Evolutionary conservation across 176 grass and related monocot genomes (phyloP), one percentile per base, ranked within the genome.

Genomic region (Carex cristatella): DNA sequence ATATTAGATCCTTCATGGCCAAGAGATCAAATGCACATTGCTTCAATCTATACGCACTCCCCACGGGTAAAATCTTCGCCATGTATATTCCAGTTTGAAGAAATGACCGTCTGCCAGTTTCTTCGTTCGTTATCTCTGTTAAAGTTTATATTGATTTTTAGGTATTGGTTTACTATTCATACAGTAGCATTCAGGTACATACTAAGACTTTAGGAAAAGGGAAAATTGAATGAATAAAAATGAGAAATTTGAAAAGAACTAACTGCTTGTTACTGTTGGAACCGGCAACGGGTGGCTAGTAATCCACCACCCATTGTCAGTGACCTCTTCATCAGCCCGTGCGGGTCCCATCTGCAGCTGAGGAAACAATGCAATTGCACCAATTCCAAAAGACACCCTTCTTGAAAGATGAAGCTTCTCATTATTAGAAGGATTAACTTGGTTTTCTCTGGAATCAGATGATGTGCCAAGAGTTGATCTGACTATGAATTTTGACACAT

Each of bases 11-110:
- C 83, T 90, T 93, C 79, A 98, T 83, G 9, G 92, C 91, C 72
- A 94, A 86, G 64, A 98, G 95, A 90, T 98, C 95, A 79, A 98
- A 94, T 30, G 95, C 92, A 11, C 77, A 58, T 78, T 89, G 92
- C 54, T 92, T 94, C 38, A 97, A 77, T 81, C 88, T 75, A 86
- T 93, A 97, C 4, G 89, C 89, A 28, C 87, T 85, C 65, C 84
- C 86, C 15, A 83, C 87, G 16, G 87, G 64, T 2, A 91, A 92
- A 31, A 97, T 87, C 53, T 94, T 87, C 0, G 92, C 91, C 9
- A 94, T 89, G 89, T 86, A 98, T 76, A 98, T 91, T 61, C 92
- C 87, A 8, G 87, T 94, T 77, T 79, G 91, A 7, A 92, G 5
- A 79, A 98, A 98, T 0, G 95, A 90, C 0, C 91, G 71, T 38